These are phyloP conservation scores for Saccharum officinarum DNA, from an alignment of 176 grass and related monocot genomes.

Conservation along the genomic window DNA sequence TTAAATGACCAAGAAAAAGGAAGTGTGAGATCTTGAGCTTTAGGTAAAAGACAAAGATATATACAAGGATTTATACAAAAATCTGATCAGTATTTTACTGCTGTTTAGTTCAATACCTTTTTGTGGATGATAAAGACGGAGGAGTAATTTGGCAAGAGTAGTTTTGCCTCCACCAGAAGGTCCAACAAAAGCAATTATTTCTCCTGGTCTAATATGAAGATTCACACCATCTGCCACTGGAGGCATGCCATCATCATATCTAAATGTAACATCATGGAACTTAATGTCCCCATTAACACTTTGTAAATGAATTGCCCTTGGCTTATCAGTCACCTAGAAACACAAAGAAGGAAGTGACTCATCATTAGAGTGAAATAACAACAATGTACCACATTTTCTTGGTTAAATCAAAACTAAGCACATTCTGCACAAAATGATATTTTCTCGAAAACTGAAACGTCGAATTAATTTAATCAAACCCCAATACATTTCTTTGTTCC, in stretches of 20 bases:
- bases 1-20: conserved; percentile 12
- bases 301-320: conserved; percentile 48
- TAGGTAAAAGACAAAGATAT: background rate
- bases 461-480: conserved; percentile 13
- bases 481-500: background rate
- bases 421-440: conserved; percentile 13
- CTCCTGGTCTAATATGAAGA: conserved; percentile 67
- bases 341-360: conserved; percentile 16
- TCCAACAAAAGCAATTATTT: conserved; percentile 72
- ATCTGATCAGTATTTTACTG: background rate
- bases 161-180: conserved; percentile 86
- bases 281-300: conserved; percentile 65
- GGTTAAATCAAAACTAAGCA: conserved; percentile 30
- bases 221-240: conserved; percentile 49
- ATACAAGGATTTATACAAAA: background rate
- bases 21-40: background rate
- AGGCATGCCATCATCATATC: conserved; percentile 55
- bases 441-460: background rate
- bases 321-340: conserved; percentile 64
- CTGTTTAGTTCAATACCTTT: conserved; percentile 50
- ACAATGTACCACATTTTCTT: background rate
- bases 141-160: conserved; percentile 80
- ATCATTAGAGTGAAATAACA: background rate
- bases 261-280: conserved; percentile 73
- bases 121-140: conserved; percentile 77